Percentiles rank a stretch among this genome's conserved stretches.
These are phyloP conservation scores for Didymella pinodella DNA, from an alignment of 2,329 filamentous ascomycete genomes.

Conservation along the genomic window DNA sequence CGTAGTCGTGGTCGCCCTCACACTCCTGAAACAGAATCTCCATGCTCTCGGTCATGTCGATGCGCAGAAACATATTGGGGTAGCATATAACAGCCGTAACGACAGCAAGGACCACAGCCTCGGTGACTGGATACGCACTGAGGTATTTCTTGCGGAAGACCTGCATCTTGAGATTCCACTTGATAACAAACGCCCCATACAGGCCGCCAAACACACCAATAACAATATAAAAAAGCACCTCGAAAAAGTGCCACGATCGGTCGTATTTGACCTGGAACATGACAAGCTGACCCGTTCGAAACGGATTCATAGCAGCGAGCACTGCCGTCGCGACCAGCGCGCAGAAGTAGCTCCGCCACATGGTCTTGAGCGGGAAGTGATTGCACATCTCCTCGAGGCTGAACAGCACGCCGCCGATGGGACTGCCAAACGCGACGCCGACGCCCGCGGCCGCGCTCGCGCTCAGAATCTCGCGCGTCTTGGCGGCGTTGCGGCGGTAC, in stretches of 20 bases:
- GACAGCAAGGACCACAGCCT: slow-evolving; percentile 83
- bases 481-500: slow-evolving; percentile 89
- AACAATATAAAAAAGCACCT: slow-evolving; percentile 88
- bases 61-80: slow-evolving; percentile 91
- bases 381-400: slow-evolving; percentile 98
- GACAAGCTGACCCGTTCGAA: slow-evolving; percentile 94
- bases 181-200: slow-evolving; percentile 96
- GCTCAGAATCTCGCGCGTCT: slow-evolving; percentile 93
- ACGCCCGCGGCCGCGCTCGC: slow-evolving; percentile 95
- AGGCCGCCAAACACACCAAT: slow-evolving; percentile 92
- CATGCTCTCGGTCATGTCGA: slow-evolving; percentile 99
- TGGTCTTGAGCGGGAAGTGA: slow-evolving; percentile 94
- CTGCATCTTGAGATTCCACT: slow-evolving; percentile 92
- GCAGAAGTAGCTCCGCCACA: slow-evolving; percentile 99
- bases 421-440: slow-evolving; percentile 94
- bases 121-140: slow-evolving; percentile 80
- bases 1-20: slow-evolving; percentile 85
- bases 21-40: slow-evolving; percentile 96
- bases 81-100: slow-evolving; percentile 93
- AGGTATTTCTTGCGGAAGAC: slow-evolving; percentile 95
- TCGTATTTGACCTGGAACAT: slow-evolving; percentile 99
- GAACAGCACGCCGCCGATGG: slow-evolving; percentile 95
- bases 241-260: slow-evolving; percentile 97
- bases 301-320: slow-evolving; percentile 94
- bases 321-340: slow-evolving; percentile 93